Evolutionary conservation across 805 yeast genomes (phyloP).

Genomic region (Yamadazyma insecticola): DNA sequence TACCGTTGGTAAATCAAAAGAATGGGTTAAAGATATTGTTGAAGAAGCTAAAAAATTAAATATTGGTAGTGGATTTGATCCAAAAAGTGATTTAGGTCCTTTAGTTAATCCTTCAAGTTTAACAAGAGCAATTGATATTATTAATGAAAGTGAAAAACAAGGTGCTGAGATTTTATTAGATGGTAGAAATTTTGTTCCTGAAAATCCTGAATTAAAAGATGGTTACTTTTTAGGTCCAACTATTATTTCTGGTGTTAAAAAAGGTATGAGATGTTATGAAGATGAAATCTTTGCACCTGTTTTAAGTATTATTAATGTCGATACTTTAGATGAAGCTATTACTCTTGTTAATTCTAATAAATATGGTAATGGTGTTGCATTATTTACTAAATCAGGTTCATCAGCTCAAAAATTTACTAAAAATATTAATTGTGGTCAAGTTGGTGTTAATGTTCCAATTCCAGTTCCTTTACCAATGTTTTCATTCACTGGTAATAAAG

Average conservation of each 20-base stretch:
- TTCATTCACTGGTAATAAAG: conserved; percentile 73
- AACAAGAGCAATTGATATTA: conserved; percentile 51
- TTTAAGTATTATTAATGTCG: conserved; percentile 55
- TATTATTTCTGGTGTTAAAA: conserved; percentile 53
- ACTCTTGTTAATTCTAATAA: conserved; percentile 50
- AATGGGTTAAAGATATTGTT: conserved; percentile 60
- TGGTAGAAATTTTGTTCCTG: conserved; percentile 54
- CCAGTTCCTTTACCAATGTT: conserved; percentile 83
- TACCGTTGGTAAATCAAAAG: conserved; percentile 61
- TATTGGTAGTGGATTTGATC: conserved; percentile 64
- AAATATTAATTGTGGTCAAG: conserved; percentile 70
- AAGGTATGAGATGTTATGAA: conserved; percentile 69
- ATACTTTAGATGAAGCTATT: conserved; percentile 65
- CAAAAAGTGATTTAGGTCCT: conserved; percentile 65
- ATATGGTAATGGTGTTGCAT: conserved; percentile 70
- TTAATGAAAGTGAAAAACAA: conserved; percentile 49
- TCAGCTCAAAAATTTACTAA: conserved; percentile 67
- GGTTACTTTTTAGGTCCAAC: conserved; percentile 78
- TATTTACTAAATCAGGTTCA: conserved; percentile 67
- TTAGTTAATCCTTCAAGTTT: conserved; percentile 60
- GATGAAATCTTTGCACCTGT: conserved; percentile 79
- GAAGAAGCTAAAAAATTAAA: conserved; percentile 52
- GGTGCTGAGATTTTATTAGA: conserved; percentile 64
- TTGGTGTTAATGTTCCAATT: conserved; percentile 73
- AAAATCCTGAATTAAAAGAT: conserved; percentile 23